These are phyloP conservation scores for Phoma sp. DNA, from an alignment of 2,329 filamentous ascomycete species.

Conservation along the genomic window DNA sequence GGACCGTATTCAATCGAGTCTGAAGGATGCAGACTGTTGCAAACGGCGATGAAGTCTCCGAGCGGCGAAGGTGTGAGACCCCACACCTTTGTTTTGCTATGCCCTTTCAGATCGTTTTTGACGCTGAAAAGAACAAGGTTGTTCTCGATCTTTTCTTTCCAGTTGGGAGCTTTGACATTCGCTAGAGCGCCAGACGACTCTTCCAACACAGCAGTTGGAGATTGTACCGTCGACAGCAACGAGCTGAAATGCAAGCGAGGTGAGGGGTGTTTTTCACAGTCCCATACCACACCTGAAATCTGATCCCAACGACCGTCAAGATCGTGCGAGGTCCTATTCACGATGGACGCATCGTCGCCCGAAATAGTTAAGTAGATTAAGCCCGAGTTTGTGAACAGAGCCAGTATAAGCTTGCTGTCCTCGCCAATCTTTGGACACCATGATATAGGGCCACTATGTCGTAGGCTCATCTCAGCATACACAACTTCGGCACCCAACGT, in stretches of 20 bases:
- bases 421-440: slow-evolving; percentile 32
- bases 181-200: slow-evolving; percentile 25
- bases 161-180: slow-evolving; percentile 35
- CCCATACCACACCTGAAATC: slow-evolving; percentile 46
- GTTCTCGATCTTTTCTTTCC: slow-evolving; percentile 50
- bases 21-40: slow-evolving; percentile 61
- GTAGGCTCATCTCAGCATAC: slow-evolving; percentile 30
- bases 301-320: slow-evolving; percentile 53
- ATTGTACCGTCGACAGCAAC: slow-evolving; percentile 43
- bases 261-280: slow-evolving; percentile 25
- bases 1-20: slow-evolving; percentile 65
- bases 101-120: slow-evolving; percentile 57
- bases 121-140: slow-evolving; percentile 54
- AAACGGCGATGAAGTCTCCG: slow-evolving; percentile 56
- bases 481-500: slow-evolving; percentile 31
- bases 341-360: slow-evolving; percentile 28
- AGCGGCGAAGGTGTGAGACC: slow-evolving; percentile 58
- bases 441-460: slow-evolving; percentile 36
- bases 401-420: slow-evolving; percentile 29
- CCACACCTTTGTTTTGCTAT: slow-evolving; percentile 60
- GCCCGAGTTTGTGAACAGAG: slow-evolving; percentile 40
- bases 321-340: slow-evolving; percentile 33
- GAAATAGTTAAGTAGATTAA: slow-evolving; percentile 37
- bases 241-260: slow-evolving; percentile 48
- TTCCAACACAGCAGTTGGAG: slow-evolving; percentile 39